Evolutionary conservation across 352 stramenopile genomes (phyloP), one percentile per base, ranked within the genome.

Genomic region (Phytophthora hybrid): DNA sequence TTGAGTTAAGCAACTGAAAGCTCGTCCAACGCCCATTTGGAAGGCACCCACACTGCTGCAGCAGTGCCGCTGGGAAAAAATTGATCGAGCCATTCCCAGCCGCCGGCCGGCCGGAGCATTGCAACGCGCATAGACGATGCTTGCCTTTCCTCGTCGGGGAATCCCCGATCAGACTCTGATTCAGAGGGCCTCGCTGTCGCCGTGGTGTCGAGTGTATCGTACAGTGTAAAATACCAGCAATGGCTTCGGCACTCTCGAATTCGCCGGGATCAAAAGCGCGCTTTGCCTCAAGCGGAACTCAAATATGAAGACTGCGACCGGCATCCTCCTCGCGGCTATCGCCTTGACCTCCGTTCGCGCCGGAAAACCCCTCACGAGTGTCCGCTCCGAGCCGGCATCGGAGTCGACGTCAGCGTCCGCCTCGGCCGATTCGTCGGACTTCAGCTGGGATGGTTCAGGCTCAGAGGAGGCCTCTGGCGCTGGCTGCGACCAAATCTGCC

Each of bases 401-500:
- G 21, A 71, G 21, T 64, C 52, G 34, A 44, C 1, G 14, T 14
- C 34, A 23, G 63, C 41, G 9, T 61, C 49, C 10, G 65, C 7
- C 11, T 68, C 58, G 9, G 18, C 10, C 6, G 34, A 59, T 7
- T 71, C 64, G 4, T 73, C 51, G 67, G 60, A 70, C 46, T 74
- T 74, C 55, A 74, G 52, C 54, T 75, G 68, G 68, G 62, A 75
- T 54, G 68, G 34, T n/a, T 64, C 68, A 14, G 44, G 37, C 55
- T 71, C 57, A 5, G 57, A 16, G 5, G 68, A 66, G 4, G 59
- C n/a, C 29, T 77, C 39, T 67, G 39, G 73, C 66, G 57, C 41
- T 18, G 60, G 60, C 66, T 58, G 70, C 37, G 60, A 70, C 32
- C 21, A 47, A 44, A 70, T 81, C 62, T 86, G 77, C 62, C 54